A percentile compares a stretch with the other conserved stretches of the same genome.
Evolutionary conservation across 148 eudicot genomes (phyloP).

Genomic region (Diospyros lotus): DNA sequence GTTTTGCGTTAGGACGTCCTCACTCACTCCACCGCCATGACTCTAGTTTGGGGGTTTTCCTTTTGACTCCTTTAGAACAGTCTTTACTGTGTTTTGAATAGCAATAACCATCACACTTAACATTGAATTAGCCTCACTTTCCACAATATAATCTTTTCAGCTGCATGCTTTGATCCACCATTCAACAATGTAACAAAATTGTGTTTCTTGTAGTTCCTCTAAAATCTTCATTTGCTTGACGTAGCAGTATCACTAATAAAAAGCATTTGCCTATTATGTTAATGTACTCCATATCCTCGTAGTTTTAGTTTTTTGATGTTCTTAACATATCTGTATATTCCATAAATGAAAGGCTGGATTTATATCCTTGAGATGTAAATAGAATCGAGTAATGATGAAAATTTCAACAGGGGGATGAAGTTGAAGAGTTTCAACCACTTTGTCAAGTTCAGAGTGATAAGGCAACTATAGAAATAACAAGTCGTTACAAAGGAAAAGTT

Average conservation of each 20-base stretch:
- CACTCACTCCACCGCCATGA: no score
- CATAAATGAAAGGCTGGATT: slow-evolving; percentile 5
- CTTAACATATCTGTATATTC: background rate
- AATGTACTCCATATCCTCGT: no score
- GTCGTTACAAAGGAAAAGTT: slow-evolving; percentile 88
- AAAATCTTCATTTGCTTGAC: no score
- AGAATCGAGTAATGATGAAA: background rate
- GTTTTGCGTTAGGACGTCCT: no score
- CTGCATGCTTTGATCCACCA: background rate
- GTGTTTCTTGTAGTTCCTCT: background rate
- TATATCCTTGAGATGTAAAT: background rate
- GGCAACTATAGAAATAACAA: slow-evolving; percentile 97
- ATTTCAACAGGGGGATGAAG: slow-evolving; percentile 65
- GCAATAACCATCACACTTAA: no score
- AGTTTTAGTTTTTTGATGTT: background rate
- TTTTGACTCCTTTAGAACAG: no score
- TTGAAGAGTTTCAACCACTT: slow-evolving; percentile 92
- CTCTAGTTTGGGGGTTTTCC: no score
- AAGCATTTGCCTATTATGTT: no score
- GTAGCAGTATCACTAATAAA: no score
- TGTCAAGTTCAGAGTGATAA: slow-evolving; percentile 99
- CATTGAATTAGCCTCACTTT: no score
- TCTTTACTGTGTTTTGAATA: no score
- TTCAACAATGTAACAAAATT: background rate
- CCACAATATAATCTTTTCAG: no score